phyloP scores from a whole-genome alignment of 768 basidiomycete species.

The Suillus variegatus region DNA sequence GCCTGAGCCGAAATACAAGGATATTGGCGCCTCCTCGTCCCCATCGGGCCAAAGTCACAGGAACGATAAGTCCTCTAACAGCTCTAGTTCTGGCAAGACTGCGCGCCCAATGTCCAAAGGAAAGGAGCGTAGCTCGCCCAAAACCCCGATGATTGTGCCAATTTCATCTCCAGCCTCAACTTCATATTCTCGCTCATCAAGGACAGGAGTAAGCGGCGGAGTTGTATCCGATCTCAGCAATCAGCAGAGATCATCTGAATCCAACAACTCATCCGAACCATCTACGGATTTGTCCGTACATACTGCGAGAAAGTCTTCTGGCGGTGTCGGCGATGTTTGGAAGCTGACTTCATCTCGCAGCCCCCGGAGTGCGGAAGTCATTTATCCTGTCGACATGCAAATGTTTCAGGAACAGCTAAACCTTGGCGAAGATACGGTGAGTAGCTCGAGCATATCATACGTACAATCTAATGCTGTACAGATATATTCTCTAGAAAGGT shows the following conservation, averaged over 20 bases:
- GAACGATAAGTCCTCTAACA: not conserved
- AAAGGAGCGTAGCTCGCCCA: not conserved
- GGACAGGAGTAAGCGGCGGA: not conserved
- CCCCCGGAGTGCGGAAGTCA: slow-evolving; percentile 35
- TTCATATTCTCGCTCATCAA: not conserved
- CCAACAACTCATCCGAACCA: slow-evolving; percentile 7
- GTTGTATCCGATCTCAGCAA: not conserved
- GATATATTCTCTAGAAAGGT: slow-evolving; percentile 34
- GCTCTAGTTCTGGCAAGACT: not conserved
- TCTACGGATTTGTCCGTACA: slow-evolving; percentile 9
- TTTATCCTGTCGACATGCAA: slow-evolving; percentile 33
- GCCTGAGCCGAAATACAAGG: not conserved
- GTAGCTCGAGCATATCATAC: slow-evolving; percentile 18
- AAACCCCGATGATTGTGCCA: not conserved
- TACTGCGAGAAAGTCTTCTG: slow-evolving; percentile 9
- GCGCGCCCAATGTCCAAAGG: not conserved
- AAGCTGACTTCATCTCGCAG: slow-evolving; percentile 42
- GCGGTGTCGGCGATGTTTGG: slow-evolving; percentile 31
- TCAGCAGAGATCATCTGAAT: not conserved
- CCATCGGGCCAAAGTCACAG: not conserved
- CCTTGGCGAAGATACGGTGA: slow-evolving; percentile 43
- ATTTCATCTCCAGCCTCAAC: not conserved
- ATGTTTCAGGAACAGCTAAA: slow-evolving; percentile 28
- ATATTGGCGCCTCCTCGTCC: not conserved
- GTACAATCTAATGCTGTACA: slow-evolving; percentile 10